Percentiles rank a stretch among this genome's conserved stretches.
Conservation (phyloP, 768 basidiomycete genomes). For the Mycena epipterygia region DNA sequence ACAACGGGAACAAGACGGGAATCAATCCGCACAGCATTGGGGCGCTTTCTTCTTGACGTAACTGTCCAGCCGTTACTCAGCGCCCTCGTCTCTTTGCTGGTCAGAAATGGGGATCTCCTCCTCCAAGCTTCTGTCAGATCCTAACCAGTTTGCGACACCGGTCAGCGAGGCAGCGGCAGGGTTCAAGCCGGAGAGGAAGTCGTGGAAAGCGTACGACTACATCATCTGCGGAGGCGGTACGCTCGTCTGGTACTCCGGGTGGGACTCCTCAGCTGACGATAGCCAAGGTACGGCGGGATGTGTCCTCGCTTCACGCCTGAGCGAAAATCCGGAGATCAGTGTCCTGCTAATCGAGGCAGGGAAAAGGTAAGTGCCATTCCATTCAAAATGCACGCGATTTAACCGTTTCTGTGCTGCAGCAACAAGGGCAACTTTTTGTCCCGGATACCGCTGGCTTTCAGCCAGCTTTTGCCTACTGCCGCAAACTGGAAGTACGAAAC, state of each 20-base stretch:
- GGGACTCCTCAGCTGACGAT: not conserved
- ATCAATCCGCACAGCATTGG: too few species aligned
- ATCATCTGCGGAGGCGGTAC: slow-evolving; percentile 23
- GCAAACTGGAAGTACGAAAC: slow-evolving; percentile 36
- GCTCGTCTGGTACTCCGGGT: not conserved
- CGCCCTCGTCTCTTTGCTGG: not conserved
- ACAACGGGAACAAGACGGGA: too few species aligned
- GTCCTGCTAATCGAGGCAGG: slow-evolving; percentile 60
- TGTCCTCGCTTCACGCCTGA: slow-evolving; percentile 59
- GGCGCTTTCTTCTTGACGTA: too few species aligned
- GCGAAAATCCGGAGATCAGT: slow-evolving; percentile 49
- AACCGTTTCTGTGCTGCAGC: not conserved
- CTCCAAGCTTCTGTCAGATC: slow-evolving; percentile 12
- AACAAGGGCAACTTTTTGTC: slow-evolving; percentile 25
- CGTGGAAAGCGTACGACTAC: slow-evolving; percentile 30
- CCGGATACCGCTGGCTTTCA: slow-evolving; percentile 34
- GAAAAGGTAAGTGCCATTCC: slow-evolving; percentile 33
- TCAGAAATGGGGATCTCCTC: slow-evolving; percentile 18
- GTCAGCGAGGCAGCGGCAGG: slow-evolving; percentile 6
- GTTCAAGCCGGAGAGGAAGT: not conserved
- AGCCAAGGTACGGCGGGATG: slow-evolving; percentile 58
- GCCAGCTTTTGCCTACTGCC: slow-evolving; percentile 25
- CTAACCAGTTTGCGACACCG: slow-evolving; percentile 5
- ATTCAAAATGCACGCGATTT: not conserved
- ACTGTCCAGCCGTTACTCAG: too few species aligned